Percentiles rank a stretch among this genome's conserved stretches.
These are phyloP conservation scores for Paraurostyla sp. DNA, from an alignment of 73 alveolate genomes.

Conservation along the genomic window DNA sequence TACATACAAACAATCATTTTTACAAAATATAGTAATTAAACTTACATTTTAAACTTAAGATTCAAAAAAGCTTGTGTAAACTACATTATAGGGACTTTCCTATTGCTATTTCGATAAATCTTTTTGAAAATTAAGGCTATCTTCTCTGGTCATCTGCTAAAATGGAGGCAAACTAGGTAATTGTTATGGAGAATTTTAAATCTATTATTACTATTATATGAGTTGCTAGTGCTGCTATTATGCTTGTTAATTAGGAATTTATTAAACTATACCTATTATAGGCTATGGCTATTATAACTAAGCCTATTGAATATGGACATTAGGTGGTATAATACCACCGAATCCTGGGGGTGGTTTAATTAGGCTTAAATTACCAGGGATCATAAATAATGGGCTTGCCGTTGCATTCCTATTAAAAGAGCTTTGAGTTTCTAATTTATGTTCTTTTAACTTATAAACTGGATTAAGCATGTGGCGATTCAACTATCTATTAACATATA, in stretches of 20 bases:
- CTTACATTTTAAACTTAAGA: constrained; percentile 28
- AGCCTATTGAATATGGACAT: too few relatives aligned
- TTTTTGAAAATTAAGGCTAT: background rate
- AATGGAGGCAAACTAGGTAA: too few relatives aligned
- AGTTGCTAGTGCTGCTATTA: background rate
- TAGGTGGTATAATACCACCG: background rate
- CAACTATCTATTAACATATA: background rate
- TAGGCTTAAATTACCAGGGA: background rate
- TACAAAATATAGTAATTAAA: too few relatives aligned
- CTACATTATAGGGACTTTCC: background rate
- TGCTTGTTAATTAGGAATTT: too few relatives aligned
- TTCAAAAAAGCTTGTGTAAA: constrained; percentile 47
- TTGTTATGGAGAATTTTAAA: background rate
- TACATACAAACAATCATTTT: too few relatives aligned
- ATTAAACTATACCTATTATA: too few relatives aligned
- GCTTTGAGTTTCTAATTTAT: background rate
- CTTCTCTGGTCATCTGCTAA: too few relatives aligned
- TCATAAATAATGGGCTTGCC: background rate
- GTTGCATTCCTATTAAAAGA: background rate
- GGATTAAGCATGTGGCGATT: constrained; percentile 38
- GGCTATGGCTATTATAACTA: too few relatives aligned
- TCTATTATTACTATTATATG: background rate
- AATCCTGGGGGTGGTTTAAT: constrained; percentile 31
- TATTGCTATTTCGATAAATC: background rate
- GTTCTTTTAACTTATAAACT: background rate